These are phyloP conservation scores for Fraxinus ornus DNA, from an alignment of 305 asterid genomes.

Conservation along the genomic window DNA sequence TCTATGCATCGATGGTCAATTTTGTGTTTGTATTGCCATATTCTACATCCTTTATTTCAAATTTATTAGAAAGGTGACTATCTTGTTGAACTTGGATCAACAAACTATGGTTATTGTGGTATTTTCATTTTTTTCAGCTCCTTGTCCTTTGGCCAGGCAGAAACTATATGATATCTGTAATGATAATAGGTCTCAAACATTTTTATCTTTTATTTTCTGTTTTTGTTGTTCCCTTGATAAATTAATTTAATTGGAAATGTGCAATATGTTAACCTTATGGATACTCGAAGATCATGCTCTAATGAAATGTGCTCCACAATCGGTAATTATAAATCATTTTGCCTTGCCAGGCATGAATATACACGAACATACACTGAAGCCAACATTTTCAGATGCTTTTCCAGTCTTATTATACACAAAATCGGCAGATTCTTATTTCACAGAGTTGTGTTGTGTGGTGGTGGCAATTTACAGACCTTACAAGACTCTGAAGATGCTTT, in stretches of 20 bases:
- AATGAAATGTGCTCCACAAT: background rate
- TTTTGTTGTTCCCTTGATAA: background rate
- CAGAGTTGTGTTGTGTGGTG: slow-evolving; percentile 11
- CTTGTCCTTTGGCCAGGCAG: background rate
- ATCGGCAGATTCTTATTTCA: background rate
- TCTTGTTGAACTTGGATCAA: background rate
- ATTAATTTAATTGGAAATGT: background rate
- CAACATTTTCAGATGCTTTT: background rate
- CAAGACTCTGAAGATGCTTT: slow-evolving; percentile 60
- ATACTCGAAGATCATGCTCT: slow-evolving; percentile 2
- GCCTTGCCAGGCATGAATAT: background rate
- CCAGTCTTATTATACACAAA: background rate
- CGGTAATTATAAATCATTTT: background rate
- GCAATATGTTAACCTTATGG: background rate
- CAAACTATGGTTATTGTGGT: background rate
- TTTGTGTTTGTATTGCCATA: background rate
- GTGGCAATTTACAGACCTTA: slow-evolving; percentile 53
- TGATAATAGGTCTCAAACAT: background rate
- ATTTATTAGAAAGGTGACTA: background rate
- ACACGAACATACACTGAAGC: background rate
- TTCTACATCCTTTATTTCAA: background rate
- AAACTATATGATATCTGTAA: background rate
- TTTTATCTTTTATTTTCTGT: background rate
- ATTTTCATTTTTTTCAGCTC: background rate
- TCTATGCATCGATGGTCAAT: background rate